Conservation (phyloP, 192 early-diverging fungal species). For the Gonapodya prolifera region DNA sequence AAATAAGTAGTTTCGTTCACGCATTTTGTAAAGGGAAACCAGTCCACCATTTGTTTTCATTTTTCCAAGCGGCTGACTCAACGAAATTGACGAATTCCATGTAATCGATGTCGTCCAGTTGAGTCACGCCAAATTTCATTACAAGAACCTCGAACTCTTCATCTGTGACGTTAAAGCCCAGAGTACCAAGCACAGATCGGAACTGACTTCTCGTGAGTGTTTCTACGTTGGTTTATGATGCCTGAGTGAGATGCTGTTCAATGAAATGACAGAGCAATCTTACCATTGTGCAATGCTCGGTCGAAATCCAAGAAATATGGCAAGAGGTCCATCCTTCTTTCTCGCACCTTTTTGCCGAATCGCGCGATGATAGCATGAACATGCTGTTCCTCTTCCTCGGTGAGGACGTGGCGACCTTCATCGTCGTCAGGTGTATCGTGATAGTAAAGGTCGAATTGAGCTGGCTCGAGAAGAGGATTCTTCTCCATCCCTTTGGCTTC, state of each 20-base stretch:
- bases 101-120: not conserved
- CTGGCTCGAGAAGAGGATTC: constrained; percentile 24
- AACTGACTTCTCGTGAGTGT: constrained; percentile 5
- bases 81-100: not conserved
- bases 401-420: not conserved
- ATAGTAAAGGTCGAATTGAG: constrained; percentile 14
- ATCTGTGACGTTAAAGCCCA: not conserved
- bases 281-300: not conserved
- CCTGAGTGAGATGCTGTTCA: not conserved
- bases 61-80: not conserved
- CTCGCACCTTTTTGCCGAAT: not conserved
- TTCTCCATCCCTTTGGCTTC: constrained; percentile 22
- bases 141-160: not conserved
- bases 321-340: constrained; percentile 2
- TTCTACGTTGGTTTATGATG: not conserved
- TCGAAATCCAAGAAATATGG: not conserved
- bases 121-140: not conserved
- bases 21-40: not conserved
- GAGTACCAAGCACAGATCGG: not conserved
- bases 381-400: not conserved
- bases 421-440: not conserved
- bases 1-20: not conserved
- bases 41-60: not conserved
- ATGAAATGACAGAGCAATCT: not conserved
- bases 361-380: not conserved